Percentiles rank a stretch among this genome's conserved stretches.
Evolutionary conservation across 306 rosid species (phyloP).

Genomic region (Alnus rubra): DNA sequence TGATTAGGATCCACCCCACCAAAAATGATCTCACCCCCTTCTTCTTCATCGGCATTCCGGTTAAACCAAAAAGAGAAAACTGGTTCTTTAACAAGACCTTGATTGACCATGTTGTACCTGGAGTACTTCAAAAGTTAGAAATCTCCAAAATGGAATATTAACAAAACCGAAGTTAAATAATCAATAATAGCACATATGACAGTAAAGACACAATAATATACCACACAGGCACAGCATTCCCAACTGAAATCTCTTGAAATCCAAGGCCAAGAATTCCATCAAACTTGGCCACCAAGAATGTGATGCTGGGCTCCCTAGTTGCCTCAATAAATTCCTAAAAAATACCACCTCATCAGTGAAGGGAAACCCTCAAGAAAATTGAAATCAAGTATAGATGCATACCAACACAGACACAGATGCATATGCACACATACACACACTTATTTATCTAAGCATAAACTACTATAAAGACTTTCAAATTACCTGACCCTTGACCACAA

Average conservation of each 20-base stretch:
- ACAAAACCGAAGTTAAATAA: background rate
- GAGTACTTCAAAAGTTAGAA: constrained; percentile 20
- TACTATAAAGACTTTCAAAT: background rate
- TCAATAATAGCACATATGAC: background rate
- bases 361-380: background rate
- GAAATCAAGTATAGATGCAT: background rate
- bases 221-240: constrained; percentile 49
- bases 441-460: background rate
- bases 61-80: constrained; percentile 64
- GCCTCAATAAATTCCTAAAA: constrained; percentile 60
- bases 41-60: constrained; percentile 51
- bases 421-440: background rate
- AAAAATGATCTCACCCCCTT: constrained; percentile 62
- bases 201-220: background rate
- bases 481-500: constrained; percentile 53
- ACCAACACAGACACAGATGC: background rate
- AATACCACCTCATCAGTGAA: background rate
- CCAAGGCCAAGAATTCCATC: constrained; percentile 62
- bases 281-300: constrained; percentile 49
- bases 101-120: constrained; percentile 62
- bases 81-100: constrained; percentile 55
- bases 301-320: constrained; percentile 53
- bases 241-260: constrained; percentile 55
- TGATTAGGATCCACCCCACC: constrained; percentile 66
- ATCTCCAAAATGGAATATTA: background rate